A percentile compares a stretch with the other conserved stretches of the same genome.
Evolutionary conservation across 148 eudicot genomes (phyloP).

Genomic region (Salicornia ramosissima): DNA sequence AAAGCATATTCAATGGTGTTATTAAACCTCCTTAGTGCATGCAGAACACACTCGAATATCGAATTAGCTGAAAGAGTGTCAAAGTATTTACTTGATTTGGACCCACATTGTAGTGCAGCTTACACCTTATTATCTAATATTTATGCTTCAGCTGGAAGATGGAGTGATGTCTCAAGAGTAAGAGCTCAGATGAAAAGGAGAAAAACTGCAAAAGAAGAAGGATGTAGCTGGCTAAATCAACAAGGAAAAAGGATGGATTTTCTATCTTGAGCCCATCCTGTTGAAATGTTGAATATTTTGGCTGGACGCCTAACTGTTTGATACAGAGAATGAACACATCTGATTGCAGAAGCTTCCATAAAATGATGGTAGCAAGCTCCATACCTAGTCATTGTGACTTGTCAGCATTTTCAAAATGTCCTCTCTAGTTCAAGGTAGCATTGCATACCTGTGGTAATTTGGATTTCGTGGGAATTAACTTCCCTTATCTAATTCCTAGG

Average conservation of each 20-base stretch:
- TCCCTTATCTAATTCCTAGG: no score
- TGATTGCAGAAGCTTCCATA: background rate
- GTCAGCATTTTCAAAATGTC: no score
- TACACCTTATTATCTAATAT: conserved; percentile 69
- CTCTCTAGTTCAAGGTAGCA: background rate
- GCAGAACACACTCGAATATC: conserved; percentile 45
- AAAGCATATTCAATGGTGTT: conserved; percentile 47
- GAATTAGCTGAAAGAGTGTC: conserved; percentile 68
- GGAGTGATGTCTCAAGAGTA: conserved; percentile 69
- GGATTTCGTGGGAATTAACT: no score
- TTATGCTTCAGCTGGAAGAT: conserved; percentile 65
- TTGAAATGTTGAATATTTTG: background rate
- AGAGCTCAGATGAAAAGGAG: conserved; percentile 46
- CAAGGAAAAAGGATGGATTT: conserved; percentile 27
- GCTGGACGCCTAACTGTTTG: background rate
- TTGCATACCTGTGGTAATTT: no score
- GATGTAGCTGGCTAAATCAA: conserved; percentile 56
- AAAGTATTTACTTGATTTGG: conserved; percentile 39
- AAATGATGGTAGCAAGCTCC: no score
- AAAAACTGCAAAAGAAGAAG: conserved; percentile 39
- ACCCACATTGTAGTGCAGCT: conserved; percentile 61
- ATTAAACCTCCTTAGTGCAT: conserved; percentile 65
- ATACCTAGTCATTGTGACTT: background rate
- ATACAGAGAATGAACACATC: background rate
- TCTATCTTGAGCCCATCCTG: conserved; percentile 11